Evolutionary conservation across 2,329 filamentous ascomycete genomes (phyloP), one percentile per base, ranked within the genome.

Genomic region (Albophoma yamanashiensis): DNA sequence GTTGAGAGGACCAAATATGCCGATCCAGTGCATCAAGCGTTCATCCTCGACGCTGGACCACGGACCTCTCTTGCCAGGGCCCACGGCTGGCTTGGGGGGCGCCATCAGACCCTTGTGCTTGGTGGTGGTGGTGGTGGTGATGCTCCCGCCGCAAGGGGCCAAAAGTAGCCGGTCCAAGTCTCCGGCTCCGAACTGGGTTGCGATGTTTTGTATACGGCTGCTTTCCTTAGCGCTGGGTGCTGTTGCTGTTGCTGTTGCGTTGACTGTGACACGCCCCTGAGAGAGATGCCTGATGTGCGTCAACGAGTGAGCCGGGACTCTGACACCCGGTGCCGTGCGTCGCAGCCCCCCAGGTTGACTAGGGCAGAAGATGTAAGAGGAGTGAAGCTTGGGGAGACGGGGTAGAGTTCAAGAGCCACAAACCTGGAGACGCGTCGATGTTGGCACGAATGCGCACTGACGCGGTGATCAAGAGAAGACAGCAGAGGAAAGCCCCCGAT

Each of bases 41-140:
- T 80, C 76, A 71, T 95, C 91, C 74, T 96, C 91, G 58, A 82
- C 79, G 67, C 87, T 85, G 63, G 90, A 89, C 91, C 91, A 96
- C 61, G 91, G 91, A 61, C 91, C 91, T 75, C 90, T 84, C 65
- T 72, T 69, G 55, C 75, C 64, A 31, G 56, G 15, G 47, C 58
- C 1, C 4, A 25, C 34, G 38, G 55, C 50, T 4, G 50, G 27
- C 20, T 2, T 11, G 27, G 50, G 17, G 7, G 4, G 17, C 15
- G 50, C 20, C 20, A 11, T 36, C 1, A 27, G 27, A 15, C 34
- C 15, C 27, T 8, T 34, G 47, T 52, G 17, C 34, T 3, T 31
- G 11, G 11, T 3, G 38, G 12, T 39, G 38, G 38, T 15, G 38
- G 12, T 15, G 34, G 34, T 36, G 34, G 34, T 36, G 34, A 36